phyloP scores from a whole-genome alignment of 331 rosid genomes.

The Acacia pycnantha region DNA sequence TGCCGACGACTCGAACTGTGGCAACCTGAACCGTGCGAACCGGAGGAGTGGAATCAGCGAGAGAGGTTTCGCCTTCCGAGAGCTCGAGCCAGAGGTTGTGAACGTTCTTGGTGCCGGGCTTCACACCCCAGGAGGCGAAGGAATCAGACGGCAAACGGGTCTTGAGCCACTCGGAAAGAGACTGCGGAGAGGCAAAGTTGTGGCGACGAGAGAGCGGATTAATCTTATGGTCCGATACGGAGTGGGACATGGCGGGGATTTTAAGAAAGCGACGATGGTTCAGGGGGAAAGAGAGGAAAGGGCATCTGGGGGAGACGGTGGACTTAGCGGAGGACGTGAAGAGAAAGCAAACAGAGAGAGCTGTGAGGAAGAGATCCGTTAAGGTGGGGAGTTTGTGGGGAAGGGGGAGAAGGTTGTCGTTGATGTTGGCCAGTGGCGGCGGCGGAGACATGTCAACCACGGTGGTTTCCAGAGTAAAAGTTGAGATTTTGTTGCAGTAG shows the following conservation, averaged over 20 bases:
- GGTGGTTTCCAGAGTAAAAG: not conserved
- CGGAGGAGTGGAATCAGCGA: conserved; percentile 81
- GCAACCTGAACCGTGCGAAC: conserved; percentile 84
- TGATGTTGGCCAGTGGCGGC: conserved; percentile 45
- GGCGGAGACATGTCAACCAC: conserved; percentile 56
- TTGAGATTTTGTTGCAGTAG: not conserved
- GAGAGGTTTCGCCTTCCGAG: conserved; percentile 78
- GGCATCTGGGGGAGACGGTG: conserved; percentile 34
- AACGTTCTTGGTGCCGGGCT: conserved; percentile 88
- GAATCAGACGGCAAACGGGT: conserved; percentile 83
- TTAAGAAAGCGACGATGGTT: conserved; percentile 61
- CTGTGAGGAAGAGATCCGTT: conserved; percentile 62
- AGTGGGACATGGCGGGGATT: conserved; percentile 67
- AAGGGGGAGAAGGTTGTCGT: conserved; percentile 16
- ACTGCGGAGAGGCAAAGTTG: conserved; percentile 66
- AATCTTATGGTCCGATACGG: conserved; percentile 14
- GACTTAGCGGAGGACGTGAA: conserved; percentile 51
- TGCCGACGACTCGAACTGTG: conserved; percentile 49
- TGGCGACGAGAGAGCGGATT: conserved; percentile 29
- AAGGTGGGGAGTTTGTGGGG: conserved; percentile 41
- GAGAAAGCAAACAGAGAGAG: conserved; percentile 65
- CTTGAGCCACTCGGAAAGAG: conserved; percentile 86
- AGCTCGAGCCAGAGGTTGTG: conserved; percentile 98
- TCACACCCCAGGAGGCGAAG: conserved; percentile 89
- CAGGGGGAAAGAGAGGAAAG: conserved; percentile 41